These are phyloP conservation scores for Calophaca sinica DNA, from an alignment of 306 rosid genomes.

Conservation along the genomic window DNA sequence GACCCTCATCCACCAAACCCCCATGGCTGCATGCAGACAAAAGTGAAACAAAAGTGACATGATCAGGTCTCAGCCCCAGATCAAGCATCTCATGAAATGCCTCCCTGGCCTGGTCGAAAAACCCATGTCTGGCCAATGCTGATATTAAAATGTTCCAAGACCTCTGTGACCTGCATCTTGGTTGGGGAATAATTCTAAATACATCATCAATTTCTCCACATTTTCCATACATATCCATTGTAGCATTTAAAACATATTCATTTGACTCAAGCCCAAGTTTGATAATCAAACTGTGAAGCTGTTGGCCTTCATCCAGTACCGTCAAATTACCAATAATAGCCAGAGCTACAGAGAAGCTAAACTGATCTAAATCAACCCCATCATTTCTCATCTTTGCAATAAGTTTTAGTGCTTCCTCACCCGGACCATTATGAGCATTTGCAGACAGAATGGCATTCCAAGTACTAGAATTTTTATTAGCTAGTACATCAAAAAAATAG, in stretches of 20 bases:
- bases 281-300: conserved; percentile 72
- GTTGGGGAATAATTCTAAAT: conserved; percentile 64
- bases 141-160: conserved; percentile 96
- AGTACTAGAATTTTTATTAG: conserved; percentile 63
- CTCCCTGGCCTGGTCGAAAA: conserved; percentile 68
- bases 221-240: conserved; percentile 97
- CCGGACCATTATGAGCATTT: conserved; percentile 73
- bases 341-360: conserved; percentile 77
- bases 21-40: conserved; percentile 93
- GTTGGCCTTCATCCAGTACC: conserved; percentile 89
- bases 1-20: conserved; percentile 93
- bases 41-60: conserved; percentile 90
- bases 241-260: conserved; percentile 71
- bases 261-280: conserved; percentile 82
- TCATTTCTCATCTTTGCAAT: conserved; percentile 63
- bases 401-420: conserved; percentile 82
- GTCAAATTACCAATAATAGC: conserved; percentile 79
- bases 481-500: conserved; percentile 62
- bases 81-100: conserved; percentile 80
- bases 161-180: conserved; percentile 61
- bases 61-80: conserved; percentile 75
- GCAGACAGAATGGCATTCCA: conserved; percentile 93
- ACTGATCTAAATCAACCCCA: conserved; percentile 75
- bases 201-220: conserved; percentile 89
- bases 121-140: conserved; percentile 82